Base-by-base conservation (phyloP, 2,329 filamentous ascomycete species). In the Cryoendolithus antarcticus region DNA sequence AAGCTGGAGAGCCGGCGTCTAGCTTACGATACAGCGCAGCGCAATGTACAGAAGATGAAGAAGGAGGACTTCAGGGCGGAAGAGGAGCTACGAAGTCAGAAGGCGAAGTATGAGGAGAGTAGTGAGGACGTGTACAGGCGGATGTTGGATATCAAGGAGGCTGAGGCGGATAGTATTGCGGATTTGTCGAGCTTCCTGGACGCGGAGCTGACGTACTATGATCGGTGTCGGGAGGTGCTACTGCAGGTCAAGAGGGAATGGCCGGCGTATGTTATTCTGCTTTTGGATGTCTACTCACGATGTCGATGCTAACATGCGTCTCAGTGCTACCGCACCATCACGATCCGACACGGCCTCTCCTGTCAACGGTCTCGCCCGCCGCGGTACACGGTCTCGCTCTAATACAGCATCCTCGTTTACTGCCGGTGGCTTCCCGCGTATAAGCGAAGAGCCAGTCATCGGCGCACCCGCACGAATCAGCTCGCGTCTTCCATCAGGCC, bases 101-200 rank as follows among this genome's bases (percentile, higher is more conserved):
- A 93, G 61, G 83, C 85, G 52, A 96, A 96, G 64, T 96, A 94
- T 56, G 91, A 96, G 57, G 91, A 96, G 65, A 81, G 85, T 10
- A 91, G 75, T 56, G 89, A 96, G 56, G 89, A 96, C 53, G 88
- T 96, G 39, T 74, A 80, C 51, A 77, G 89, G 43, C 75, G 89
- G 40, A 96, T 96, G 91, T 77, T 93, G 62, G 89, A 96, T 56
- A 93, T 96, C 64, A 89, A 91, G 65, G 88, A 95, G 53, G 75
- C 85, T 13, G 89, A 96, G 62, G 71, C 70, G 32, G 89, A 96
- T 47, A 86, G 80, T 54, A 75, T 94, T 32, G 70, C 74, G 35
- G 86, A 94, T 55, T 67, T 96, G 41, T 78, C 77, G 3, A 68
- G 75, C 11, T 93, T 96, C 59, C 66, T 96, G 37, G 88, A 96